These are phyloP conservation scores for Aspergillus sergii DNA, from an alignment of 2,329 filamentous ascomycete genomes.

Conservation along the genomic window DNA sequence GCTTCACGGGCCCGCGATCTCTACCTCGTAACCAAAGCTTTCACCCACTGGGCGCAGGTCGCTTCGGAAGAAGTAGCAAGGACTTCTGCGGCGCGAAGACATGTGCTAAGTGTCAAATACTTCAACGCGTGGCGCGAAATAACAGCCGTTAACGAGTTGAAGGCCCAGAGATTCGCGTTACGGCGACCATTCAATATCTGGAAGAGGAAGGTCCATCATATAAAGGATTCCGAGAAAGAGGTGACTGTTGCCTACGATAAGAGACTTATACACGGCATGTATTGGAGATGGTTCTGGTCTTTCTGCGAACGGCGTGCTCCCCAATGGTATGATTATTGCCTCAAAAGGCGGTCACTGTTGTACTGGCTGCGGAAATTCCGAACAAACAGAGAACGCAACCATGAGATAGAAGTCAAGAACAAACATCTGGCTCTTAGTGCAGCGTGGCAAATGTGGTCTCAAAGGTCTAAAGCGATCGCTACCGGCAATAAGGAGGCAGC, in stretches of 20 bases:
- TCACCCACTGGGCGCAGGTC: conserved; percentile 69
- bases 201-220: conserved; percentile 45
- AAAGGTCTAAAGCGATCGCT: conserved; percentile 32
- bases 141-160: conserved; percentile 61
- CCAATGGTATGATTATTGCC: conserved; percentile 44
- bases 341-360: conserved; percentile 45
- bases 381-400: conserved; percentile 42
- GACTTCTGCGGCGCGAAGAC: conserved; percentile 68
- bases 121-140: conserved; percentile 72
- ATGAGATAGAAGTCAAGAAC: conserved; percentile 39
- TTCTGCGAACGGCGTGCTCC: conserved; percentile 48
- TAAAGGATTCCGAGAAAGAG: conserved; percentile 38
- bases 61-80: conserved; percentile 66
- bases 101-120: conserved; percentile 69
- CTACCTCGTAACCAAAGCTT: conserved; percentile 65
- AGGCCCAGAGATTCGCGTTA: conserved; percentile 54
- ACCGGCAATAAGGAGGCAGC: conserved; percentile 34
- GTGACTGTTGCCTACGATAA: conserved; percentile 34
- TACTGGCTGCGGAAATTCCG: conserved; percentile 45
- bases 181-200: conserved; percentile 59
- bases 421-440: conserved; percentile 30
- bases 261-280: conserved; percentile 35
- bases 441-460: conserved; percentile 39
- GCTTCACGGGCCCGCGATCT: conserved; percentile 67
- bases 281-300: conserved; percentile 49